Evolutionary conservation across 2,329 filamentous ascomycete species (phyloP).

Genomic region (Sporothrix schenckii): DNA sequence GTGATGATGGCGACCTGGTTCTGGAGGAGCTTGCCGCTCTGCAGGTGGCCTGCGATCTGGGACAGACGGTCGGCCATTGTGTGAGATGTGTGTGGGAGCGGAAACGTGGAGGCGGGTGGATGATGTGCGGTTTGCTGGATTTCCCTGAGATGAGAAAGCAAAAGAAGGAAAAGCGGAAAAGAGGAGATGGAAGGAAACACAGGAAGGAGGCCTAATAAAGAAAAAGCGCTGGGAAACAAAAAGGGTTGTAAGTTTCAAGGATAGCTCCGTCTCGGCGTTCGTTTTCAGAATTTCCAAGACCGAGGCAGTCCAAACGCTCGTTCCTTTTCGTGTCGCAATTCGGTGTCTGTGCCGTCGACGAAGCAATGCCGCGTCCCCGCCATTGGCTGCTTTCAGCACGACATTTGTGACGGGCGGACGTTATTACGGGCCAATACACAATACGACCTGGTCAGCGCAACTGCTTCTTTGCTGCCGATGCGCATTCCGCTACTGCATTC

Average conservation of each 20-base stretch:
- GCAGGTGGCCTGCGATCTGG: constrained; percentile 77
- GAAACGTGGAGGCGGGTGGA: not conserved
- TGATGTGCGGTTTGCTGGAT: not conserved
- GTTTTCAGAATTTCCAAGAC: constrained; percentile 6
- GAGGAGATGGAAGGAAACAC: not conserved
- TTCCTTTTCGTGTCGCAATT: not conserved
- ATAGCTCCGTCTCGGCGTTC: constrained; percentile 17
- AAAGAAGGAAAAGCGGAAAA: not conserved
- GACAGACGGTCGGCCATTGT: constrained; percentile 62
- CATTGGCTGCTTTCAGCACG: constrained; percentile 14
- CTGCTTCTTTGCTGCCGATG: not conserved
- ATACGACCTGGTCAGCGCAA: not conserved
- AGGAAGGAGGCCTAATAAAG: not conserved
- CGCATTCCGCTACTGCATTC: constrained; percentile 13
- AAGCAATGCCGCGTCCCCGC: not conserved
- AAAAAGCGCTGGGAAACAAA: not conserved
- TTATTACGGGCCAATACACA: not conserved
- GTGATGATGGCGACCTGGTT: constrained; percentile 88
- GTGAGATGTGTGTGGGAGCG: not conserved
- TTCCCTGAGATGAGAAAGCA: not conserved
- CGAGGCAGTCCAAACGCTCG: constrained; percentile 23
- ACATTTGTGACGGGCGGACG: not conserved
- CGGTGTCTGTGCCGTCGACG: not conserved
- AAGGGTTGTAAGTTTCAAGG: not conserved
- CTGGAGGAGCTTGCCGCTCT: constrained; percentile 75